These are phyloP conservation scores for Talaromyces stipitatus DNA, from an alignment of 495 filamentous ascomycete genomes.

Conservation along the genomic window DNA sequence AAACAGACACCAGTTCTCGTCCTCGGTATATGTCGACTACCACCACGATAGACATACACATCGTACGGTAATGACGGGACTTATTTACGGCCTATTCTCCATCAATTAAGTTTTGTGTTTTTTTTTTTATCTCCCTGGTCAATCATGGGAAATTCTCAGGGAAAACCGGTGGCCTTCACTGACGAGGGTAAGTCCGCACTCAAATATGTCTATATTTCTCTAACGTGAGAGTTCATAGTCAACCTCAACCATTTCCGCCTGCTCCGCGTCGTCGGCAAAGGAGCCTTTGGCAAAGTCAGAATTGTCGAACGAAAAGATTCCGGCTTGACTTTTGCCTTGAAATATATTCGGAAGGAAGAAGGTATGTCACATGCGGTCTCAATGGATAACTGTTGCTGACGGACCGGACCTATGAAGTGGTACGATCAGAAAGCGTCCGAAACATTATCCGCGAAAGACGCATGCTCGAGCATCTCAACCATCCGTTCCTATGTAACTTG, in stretches of 20 bases:
- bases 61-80: slow-evolving; percentile 8
- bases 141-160: slow-evolving; percentile 87
- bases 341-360: slow-evolving; percentile 99
- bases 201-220: not conserved
- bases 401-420: slow-evolving; percentile 49
- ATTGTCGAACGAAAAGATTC: slow-evolving; percentile 98
- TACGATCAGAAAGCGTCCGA: slow-evolving; percentile 92
- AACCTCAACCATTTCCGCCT: slow-evolving; percentile 97
- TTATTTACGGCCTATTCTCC: slow-evolving; percentile 10
- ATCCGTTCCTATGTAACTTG: slow-evolving; percentile 96
- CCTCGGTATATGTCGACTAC: not conserved
- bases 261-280: slow-evolving; percentile 90
- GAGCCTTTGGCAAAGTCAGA: slow-evolving; percentile 95
- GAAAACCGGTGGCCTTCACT: slow-evolving; percentile 85
- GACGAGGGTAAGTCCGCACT: slow-evolving; percentile 70
- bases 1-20: not conserved
- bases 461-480: slow-evolving; percentile 97
- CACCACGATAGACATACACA: not conserved
- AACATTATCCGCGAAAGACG: slow-evolving; percentile 96
- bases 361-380: slow-evolving; percentile 42
- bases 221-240: slow-evolving; percentile 44
- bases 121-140: slow-evolving; percentile 7
- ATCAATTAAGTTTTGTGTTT: too few species aligned
- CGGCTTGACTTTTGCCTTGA: slow-evolving; percentile 85
- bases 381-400: slow-evolving; percentile 1